Evolutionary conservation across 1,139 yeast genomes (phyloP).

Genomic region (Blastobotrys malaysiensis): DNA sequence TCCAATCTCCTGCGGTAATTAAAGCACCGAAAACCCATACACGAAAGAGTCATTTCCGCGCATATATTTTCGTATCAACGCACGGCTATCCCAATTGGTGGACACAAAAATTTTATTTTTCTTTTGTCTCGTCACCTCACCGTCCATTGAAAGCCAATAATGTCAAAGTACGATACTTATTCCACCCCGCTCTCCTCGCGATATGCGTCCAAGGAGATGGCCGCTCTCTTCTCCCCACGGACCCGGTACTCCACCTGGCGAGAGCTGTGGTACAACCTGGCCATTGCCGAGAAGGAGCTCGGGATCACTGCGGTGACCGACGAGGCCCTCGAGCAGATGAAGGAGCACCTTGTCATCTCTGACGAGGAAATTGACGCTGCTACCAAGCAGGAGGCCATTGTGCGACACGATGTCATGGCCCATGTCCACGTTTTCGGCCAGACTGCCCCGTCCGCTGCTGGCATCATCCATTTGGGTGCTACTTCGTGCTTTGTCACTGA

Average conservation of each 20-base stretch:
- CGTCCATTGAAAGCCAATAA: slow-evolving; percentile 1
- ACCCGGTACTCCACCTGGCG: slow-evolving; percentile 98
- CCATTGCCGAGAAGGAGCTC: slow-evolving; percentile 89
- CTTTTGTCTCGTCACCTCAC: neutral
- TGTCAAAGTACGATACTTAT: slow-evolving; percentile 41
- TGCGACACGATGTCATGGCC: slow-evolving; percentile 99
- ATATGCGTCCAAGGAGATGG: slow-evolving; percentile 97
- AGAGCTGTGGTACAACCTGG: slow-evolving; percentile 91
- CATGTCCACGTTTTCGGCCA: slow-evolving; percentile 95
- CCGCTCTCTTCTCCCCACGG: slow-evolving; percentile 82
- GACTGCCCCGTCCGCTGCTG: slow-evolving; percentile 93
- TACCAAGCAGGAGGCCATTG: slow-evolving; percentile 90
- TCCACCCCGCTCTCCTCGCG: slow-evolving; percentile 92
- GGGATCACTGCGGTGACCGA: slow-evolving; percentile 82
- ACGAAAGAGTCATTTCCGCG: neutral
- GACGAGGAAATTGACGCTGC: slow-evolving; percentile 92
- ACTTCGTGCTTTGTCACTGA: slow-evolving; percentile 97
- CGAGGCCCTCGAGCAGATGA: slow-evolving; percentile 87
- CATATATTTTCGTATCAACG: neutral
- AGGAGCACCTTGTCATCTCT: slow-evolving; percentile 68
- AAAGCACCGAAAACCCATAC: neutral
- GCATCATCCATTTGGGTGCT: slow-evolving; percentile 97
- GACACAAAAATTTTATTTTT: neutral
- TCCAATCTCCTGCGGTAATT: neutral
- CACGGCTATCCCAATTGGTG: neutral